Base-by-base conservation (phyloP, 2,329 filamentous ascomycete species). In the Colletotrichum tropicale region DNA sequence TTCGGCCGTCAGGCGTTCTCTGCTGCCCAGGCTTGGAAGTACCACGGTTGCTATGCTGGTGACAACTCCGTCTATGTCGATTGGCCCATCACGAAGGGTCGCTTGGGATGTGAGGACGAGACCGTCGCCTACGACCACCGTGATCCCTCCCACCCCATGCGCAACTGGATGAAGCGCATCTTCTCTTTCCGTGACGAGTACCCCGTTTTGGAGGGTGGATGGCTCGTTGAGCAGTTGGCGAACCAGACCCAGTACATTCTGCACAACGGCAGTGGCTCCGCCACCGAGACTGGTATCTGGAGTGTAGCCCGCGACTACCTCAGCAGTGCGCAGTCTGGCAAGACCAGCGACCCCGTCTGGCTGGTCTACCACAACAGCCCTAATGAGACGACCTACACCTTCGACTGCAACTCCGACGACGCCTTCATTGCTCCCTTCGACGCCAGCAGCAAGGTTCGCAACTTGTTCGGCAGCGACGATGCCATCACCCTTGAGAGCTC, bases 1-100 rank as follows among this genome's bases (percentile, higher is more conserved):
- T 94, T 91, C 80, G 92, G 92, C 24, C 89, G 92, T 78, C 90
- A 91, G 80, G 84, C 92, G 3, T 93, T 94, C 88, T 89, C 89
- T 10, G 87, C 91, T 4, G 86, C 90, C 3, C 88, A 88, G 4
- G 92, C 91, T 4, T 94, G 92, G 92, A 90, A 92, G 78, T 86
- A 88, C 43, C 92, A 94, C 78, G 92, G 92, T 8, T 94, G 92
- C 80, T 93, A 93, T 82, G 84, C 84, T 16, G 85, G 93, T 6
- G 86, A 87, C 21, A 89, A 89, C 38, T 87, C 87, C 3, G 90
- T 92, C 76, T 91, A 92, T 79, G 89, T 87, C 78, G 80, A 91
- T 8, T 91, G 91, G 84, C 91, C 91, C 0, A 83, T 92, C 48
- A 88, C 90, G 64, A 86, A 87, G 76, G 88, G 89, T 4, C 82